Evolutionary conservation across 2,329 filamentous ascomycete genomes (phyloP).

Genomic region (Teratosphaeria gauchensis): DNA sequence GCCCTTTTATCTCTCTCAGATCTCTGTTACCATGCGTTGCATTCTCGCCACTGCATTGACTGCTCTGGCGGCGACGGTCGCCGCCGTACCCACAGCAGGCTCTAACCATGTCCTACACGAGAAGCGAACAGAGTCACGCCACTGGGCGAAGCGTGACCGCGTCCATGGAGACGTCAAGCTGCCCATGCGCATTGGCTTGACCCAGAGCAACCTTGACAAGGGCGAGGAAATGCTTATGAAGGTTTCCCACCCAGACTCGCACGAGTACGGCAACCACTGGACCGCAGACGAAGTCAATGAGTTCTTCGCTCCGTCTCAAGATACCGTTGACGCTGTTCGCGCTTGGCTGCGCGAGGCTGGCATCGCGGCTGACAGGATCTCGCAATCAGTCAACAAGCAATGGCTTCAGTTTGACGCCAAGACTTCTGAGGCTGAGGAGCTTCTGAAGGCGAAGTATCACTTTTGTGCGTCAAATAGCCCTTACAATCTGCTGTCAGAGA

Average conservation of each 20-base stretch:
- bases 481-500: too few species aligned
- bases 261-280: conserved; percentile 36
- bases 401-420: conserved; percentile 38
- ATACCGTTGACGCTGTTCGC: conserved; percentile 28
- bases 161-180: conserved; percentile 16
- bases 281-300: conserved; percentile 30
- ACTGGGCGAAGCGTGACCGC: conserved; percentile 28
- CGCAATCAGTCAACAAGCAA: conserved; percentile 25
- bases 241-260: conserved; percentile 31
- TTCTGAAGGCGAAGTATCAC: conserved; percentile 44
- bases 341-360: conserved; percentile 30
- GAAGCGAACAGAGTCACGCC: neutral
- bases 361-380: conserved; percentile 23
- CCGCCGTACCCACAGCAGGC: neutral
- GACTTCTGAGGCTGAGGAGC: conserved; percentile 28
- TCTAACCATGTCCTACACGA: neutral
- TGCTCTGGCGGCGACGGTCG: neutral
- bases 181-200: conserved; percentile 26
- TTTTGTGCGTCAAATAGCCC: conserved; percentile 25
- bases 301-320: conserved; percentile 29
- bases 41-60: neutral
- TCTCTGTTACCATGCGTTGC: neutral
- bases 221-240: conserved; percentile 23
- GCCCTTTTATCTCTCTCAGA: neutral
- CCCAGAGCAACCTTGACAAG: conserved; percentile 25